phyloP scores from a whole-genome alignment of 805 yeast species.

The Soucietia sequanensis region DNA sequence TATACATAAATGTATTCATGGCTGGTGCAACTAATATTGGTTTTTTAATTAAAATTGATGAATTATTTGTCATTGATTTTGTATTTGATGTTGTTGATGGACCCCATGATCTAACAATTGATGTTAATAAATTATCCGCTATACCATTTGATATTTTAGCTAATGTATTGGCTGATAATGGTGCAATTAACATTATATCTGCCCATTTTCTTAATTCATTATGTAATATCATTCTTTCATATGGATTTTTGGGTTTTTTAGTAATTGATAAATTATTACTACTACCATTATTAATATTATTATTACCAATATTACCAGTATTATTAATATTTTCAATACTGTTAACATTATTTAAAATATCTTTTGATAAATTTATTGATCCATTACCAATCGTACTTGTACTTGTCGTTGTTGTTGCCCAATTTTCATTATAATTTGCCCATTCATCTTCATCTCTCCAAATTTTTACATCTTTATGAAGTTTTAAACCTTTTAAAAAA shows the following conservation, averaged over 20 bases:
- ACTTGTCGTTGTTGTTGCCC: slow-evolving; percentile 17
- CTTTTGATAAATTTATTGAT: no score
- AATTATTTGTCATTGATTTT: slow-evolving; percentile 6
- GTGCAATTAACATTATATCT: slow-evolving; percentile 46
- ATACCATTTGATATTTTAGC: slow-evolving; percentile 45
- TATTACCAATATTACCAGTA: slow-evolving; percentile 1
- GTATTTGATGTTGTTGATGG: slow-evolving; percentile 12
- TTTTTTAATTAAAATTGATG: slow-evolving; percentile 23
- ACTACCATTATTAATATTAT: slow-evolving; percentile 6
- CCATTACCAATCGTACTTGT: slow-evolving; percentile 11
- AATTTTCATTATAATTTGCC: slow-evolving; percentile 45
- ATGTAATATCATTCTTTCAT: slow-evolving; percentile 38
- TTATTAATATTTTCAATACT: background rate
- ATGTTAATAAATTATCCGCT: slow-evolving; percentile 43
- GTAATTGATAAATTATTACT: slow-evolving; percentile 1
- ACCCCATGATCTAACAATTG: slow-evolving; percentile 44
- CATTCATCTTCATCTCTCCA: slow-evolving; percentile 97
- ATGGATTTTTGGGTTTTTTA: slow-evolving; percentile 29
- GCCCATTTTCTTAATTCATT: slow-evolving; percentile 49
- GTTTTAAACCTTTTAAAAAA: slow-evolving; percentile 53
- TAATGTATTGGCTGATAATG: slow-evolving; percentile 44
- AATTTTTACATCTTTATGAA: slow-evolving; percentile 68
- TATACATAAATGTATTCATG: slow-evolving; percentile 49
- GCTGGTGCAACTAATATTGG: slow-evolving; percentile 49
- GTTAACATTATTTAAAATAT: background rate